phyloP scores from a whole-genome alignment of 2,329 filamentous ascomycete genomes.

The Penicillium expansum region DNA sequence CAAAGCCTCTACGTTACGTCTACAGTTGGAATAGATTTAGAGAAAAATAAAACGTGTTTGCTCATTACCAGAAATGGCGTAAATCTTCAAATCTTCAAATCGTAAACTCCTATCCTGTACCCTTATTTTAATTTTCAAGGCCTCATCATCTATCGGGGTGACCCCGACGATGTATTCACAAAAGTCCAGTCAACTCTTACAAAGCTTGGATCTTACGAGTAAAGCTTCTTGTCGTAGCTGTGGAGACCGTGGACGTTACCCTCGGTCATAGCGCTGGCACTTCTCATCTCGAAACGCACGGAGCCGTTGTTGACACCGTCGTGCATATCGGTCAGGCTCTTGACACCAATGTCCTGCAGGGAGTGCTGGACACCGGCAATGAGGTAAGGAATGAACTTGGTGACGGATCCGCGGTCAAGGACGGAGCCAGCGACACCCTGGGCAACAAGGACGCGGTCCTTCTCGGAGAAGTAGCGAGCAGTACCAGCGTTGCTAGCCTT shows the following conservation, averaged over 20 bases:
- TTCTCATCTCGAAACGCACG: constrained; percentile 90
- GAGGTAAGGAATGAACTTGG: constrained; percentile 94
- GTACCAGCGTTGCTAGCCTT: constrained; percentile 83
- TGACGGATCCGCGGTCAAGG: constrained; percentile 66
- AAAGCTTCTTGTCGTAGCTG: constrained; percentile 99
- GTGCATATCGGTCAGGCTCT: constrained; percentile 75
- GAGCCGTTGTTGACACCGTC: constrained; percentile 68
- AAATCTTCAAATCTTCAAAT: constrained; percentile 31
- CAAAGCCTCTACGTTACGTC: not conserved
- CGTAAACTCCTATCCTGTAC: constrained; percentile 33
- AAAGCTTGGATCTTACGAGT: constrained; percentile 60
- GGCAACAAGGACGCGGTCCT: constrained; percentile 88
- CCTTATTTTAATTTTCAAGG: constrained; percentile 32
- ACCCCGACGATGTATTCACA: constrained; percentile 26
- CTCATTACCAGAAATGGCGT: constrained; percentile 23
- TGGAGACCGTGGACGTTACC: constrained; percentile 95
- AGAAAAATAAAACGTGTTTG: constrained; percentile 11
- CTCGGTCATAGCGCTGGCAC: constrained; percentile 90
- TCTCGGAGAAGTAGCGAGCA: constrained; percentile 96
- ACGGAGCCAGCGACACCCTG: constrained; percentile 85
- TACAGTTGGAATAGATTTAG: not conserved
- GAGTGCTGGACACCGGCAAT: constrained; percentile 95
- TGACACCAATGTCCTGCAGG: constrained; percentile 88
- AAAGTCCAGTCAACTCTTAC: constrained; percentile 15
- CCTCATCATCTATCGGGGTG: constrained; percentile 31